These are phyloP conservation scores for Boletellus sp. DNA, from an alignment of 1,284 basidiomycete genomes.

Conservation along the genomic window DNA sequence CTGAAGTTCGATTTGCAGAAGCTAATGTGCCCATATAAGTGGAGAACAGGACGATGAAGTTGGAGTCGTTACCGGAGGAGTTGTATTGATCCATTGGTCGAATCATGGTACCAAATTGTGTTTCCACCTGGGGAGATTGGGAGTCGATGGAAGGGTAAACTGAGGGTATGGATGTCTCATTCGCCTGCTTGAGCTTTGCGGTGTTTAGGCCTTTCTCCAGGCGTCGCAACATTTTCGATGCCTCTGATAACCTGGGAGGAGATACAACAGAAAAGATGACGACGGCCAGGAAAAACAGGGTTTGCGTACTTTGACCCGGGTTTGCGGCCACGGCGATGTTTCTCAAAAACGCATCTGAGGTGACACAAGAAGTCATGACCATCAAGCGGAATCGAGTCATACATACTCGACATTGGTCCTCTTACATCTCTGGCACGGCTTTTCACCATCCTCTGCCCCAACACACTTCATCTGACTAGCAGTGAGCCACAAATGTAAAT, in stretches of 20 bases:
- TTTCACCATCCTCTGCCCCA: conserved; percentile 74
- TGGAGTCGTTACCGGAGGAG: conserved; percentile 37
- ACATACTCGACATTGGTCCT: conserved; percentile 69
- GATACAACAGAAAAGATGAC: conserved; percentile 11
- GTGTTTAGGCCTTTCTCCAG: conserved; percentile 77
- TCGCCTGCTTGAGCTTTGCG: conserved; percentile 60
- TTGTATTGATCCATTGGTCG: conserved; percentile 35
- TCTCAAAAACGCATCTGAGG: conserved; percentile 74
- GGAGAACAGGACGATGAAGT: not conserved
- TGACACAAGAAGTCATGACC: conserved; percentile 14
- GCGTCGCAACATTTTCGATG: conserved; percentile 80
- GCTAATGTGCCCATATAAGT: conserved; percentile 29
- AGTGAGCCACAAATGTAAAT: conserved; percentile 17
- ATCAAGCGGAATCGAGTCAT: conserved; percentile 5
- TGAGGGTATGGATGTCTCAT: conserved; percentile 30
- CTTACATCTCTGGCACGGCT: conserved; percentile 74
- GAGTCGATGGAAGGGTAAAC: conserved; percentile 33
- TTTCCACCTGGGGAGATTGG: conserved; percentile 34
- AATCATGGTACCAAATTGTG: conserved; percentile 27
- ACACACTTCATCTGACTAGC: conserved; percentile 77
- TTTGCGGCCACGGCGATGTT: conserved; percentile 79
- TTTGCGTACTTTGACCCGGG: conserved; percentile 76
- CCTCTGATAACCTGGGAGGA: conserved; percentile 65
- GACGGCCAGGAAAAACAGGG: conserved; percentile 8
- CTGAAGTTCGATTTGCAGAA: conserved; percentile 42